Percentiles rank a stretch among this genome's conserved stretches.
phyloP scores from a whole-genome alignment of 768 basidiomycete genomes.

The Boletus eberwhitei region DNA sequence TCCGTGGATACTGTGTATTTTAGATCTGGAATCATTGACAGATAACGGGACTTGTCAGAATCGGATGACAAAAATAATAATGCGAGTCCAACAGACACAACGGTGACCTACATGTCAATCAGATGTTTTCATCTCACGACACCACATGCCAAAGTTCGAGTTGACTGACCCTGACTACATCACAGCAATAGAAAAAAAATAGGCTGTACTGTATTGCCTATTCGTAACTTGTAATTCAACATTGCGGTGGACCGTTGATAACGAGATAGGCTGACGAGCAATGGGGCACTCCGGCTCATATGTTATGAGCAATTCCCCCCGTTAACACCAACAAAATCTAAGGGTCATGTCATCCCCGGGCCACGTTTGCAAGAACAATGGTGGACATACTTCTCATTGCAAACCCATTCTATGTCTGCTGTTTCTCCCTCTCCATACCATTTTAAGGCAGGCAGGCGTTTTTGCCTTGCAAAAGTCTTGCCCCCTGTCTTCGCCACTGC shows the following conservation, averaged over 20 bases:
- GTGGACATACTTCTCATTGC: constrained; percentile 44
- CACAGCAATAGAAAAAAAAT: neutral
- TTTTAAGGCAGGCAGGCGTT: constrained; percentile 42
- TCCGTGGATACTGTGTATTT: neutral
- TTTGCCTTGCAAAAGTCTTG: constrained; percentile 29
- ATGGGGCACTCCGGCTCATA: neutral
- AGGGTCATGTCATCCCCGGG: neutral
- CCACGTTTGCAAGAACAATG: neutral
- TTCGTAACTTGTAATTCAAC: neutral
- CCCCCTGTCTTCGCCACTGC: constrained; percentile 30
- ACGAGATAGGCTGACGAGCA: neutral
- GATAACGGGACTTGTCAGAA: neutral
- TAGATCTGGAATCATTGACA: neutral
- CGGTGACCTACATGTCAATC: too few relatives aligned
- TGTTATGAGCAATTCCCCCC: neutral
- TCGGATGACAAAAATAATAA: neutral
- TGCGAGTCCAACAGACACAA: neutral
- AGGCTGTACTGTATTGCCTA: too few relatives aligned
- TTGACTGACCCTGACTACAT: too few relatives aligned
- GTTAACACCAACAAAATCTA: constrained; percentile 3
- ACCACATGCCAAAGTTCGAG: neutral
- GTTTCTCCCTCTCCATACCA: constrained; percentile 44
- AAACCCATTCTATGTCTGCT: constrained; percentile 38
- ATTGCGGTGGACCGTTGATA: neutral
- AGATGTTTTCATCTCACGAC: neutral